Conservation (phyloP, 495 filamentous ascomycete species). For the Penicillium dipodomyicola region DNA sequence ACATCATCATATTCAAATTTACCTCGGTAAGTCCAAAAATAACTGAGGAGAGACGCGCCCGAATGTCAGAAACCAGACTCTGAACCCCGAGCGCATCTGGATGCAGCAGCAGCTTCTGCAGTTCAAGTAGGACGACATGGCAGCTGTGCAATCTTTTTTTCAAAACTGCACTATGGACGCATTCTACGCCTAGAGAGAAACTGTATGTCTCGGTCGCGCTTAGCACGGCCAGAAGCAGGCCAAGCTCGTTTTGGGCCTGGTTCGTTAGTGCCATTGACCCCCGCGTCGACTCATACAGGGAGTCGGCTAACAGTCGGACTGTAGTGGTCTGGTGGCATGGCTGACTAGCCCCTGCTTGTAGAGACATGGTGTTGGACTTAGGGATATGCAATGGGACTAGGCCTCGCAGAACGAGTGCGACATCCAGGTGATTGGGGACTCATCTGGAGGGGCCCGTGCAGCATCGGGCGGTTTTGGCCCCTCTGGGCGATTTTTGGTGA, state of each 20-base stretch:
- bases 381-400: not conserved
- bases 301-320: slow-evolving; percentile 15
- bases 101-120: slow-evolving; percentile 13
- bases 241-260: slow-evolving; percentile 18
- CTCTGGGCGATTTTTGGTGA: not conserved
- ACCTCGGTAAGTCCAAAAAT: slow-evolving; percentile 20
- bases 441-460: not conserved
- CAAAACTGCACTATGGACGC: not conserved
- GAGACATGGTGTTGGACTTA: not conserved
- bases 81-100: slow-evolving; percentile 2
- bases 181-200: not conserved
- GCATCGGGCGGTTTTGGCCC: not conserved
- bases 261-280: slow-evolving; percentile 14
- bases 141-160: slow-evolving; percentile 12
- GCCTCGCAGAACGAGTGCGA: not conserved
- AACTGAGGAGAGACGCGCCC: slow-evolving; percentile 14
- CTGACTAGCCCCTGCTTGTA: not conserved
- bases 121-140: slow-evolving; percentile 12
- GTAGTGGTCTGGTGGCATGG: slow-evolving; percentile 4
- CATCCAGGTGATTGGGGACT: not conserved
- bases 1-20: slow-evolving; percentile 25
- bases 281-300: slow-evolving; percentile 20
- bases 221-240: slow-evolving; percentile 11
- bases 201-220: slow-evolving; percentile 4
- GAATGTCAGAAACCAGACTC: slow-evolving; percentile 15